Evolutionary conservation across 2,329 filamentous ascomycete genomes (phyloP).

Genomic region (Fusarium veterinarium): DNA sequence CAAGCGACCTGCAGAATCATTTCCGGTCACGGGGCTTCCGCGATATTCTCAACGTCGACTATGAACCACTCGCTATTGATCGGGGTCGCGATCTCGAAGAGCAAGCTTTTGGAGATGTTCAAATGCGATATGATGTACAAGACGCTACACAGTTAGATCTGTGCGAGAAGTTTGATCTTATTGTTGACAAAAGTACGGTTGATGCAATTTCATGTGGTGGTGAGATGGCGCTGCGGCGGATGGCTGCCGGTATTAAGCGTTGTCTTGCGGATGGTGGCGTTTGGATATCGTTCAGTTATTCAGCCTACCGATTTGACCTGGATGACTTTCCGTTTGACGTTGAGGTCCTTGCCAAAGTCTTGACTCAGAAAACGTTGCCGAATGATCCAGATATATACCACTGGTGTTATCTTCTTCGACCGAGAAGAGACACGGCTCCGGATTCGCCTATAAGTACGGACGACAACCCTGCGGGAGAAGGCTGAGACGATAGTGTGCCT

Average conservation of each 20-base stretch:
- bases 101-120: slow-evolving; percentile 56
- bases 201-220: slow-evolving; percentile 62
- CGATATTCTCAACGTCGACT: slow-evolving; percentile 62
- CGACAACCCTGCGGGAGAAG: slow-evolving; percentile 13
- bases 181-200: slow-evolving; percentile 62
- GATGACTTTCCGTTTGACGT: slow-evolving; percentile 55
- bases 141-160: slow-evolving; percentile 56
- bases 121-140: slow-evolving; percentile 56
- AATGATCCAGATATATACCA: slow-evolving; percentile 60
- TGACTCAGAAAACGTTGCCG: slow-evolving; percentile 53
- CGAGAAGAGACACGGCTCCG: slow-evolving; percentile 34
- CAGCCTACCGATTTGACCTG: slow-evolving; percentile 54
- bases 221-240: slow-evolving; percentile 50
- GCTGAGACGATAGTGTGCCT: neutral
- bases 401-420: slow-evolving; percentile 58
- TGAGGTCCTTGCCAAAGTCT: slow-evolving; percentile 55
- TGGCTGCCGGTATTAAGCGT: slow-evolving; percentile 52
- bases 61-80: slow-evolving; percentile 60
- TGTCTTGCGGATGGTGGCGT: slow-evolving; percentile 52
- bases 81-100: slow-evolving; percentile 56
- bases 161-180: slow-evolving; percentile 52
- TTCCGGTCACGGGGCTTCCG: slow-evolving; percentile 57
- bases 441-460: slow-evolving; percentile 6
- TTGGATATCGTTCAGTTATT: slow-evolving; percentile 64
- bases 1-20: slow-evolving; percentile 61